Evolutionary conservation across 2,329 filamentous ascomycete genomes (phyloP).

Genomic region (Fonsecaea multimorphosa): DNA sequence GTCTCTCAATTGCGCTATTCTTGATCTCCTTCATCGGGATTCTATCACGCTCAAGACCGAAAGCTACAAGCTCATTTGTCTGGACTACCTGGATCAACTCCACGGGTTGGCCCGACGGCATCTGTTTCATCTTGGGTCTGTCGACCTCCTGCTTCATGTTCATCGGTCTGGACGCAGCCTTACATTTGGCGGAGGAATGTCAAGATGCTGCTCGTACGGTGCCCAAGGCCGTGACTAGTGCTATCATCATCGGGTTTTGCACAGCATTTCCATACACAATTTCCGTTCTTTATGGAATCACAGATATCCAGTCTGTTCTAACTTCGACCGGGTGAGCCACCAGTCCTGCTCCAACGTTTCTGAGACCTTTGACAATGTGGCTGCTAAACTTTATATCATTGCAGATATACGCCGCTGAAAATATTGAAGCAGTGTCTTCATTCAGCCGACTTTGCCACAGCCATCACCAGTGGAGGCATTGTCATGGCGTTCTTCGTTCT

Average conservation of each 20-base stretch:
- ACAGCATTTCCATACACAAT: slow-evolving; percentile 38
- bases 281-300: slow-evolving; percentile 31
- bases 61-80: slow-evolving; percentile 26
- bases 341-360: too few relatives aligned
- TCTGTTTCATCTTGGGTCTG: slow-evolving; percentile 49
- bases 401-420: too few relatives aligned
- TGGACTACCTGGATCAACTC: slow-evolving; percentile 30
- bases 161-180: slow-evolving; percentile 46
- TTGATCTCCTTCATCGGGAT: slow-evolving; percentile 40
- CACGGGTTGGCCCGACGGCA: slow-evolving; percentile 32
- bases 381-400: too few relatives aligned
- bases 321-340: too few relatives aligned
- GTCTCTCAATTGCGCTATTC: slow-evolving; percentile 40
- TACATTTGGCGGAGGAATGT: slow-evolving; percentile 50
- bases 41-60: slow-evolving; percentile 34
- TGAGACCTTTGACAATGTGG: too few relatives aligned
- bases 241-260: slow-evolving; percentile 45
- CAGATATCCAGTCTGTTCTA: slow-evolving; percentile 32
- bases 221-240: slow-evolving; percentile 44
- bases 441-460: slow-evolving; percentile 26
- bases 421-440: too few relatives aligned
- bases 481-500: slow-evolving; percentile 5
- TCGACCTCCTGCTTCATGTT: slow-evolving; percentile 48
- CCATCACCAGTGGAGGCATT: too few relatives aligned
- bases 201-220: slow-evolving; percentile 42